phyloP scores from a whole-genome alignment of 1,139 yeast genomes.

The Taiozyma onychis region DNA sequence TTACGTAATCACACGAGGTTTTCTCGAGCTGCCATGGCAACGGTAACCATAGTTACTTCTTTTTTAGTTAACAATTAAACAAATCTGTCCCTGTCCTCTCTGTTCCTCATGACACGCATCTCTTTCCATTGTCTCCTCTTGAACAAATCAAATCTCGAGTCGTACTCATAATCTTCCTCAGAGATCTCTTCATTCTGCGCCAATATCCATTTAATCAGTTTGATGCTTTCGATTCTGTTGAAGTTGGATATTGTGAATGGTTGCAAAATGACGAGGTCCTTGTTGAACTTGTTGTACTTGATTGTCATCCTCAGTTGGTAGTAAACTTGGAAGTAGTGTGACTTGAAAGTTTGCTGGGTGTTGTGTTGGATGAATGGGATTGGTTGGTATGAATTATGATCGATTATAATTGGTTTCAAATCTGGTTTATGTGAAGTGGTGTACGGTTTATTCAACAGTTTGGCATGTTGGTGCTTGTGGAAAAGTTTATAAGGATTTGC shows the following conservation, averaged over 20 bases:
- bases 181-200: conserved; percentile 35
- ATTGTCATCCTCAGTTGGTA: conserved; percentile 47
- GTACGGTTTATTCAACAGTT: conserved; percentile 2
- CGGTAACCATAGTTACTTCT: background rate
- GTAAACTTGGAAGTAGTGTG: conserved; percentile 46
- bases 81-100: conserved; percentile 18
- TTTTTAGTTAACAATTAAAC: conserved; percentile 1
- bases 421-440: conserved; percentile 4
- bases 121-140: conserved; percentile 27
- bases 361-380: conserved; percentile 31
- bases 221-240: conserved; percentile 41
- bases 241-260: conserved; percentile 53
- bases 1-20: background rate
- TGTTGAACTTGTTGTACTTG: conserved; percentile 40
- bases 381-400: conserved; percentile 24
- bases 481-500: conserved; percentile 13
- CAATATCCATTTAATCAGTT: conserved; percentile 45
- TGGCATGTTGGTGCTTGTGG: conserved; percentile 17
- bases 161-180: conserved; percentile 26
- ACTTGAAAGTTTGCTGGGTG: conserved; percentile 39
- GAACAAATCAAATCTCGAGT: conserved; percentile 20
- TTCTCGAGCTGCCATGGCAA: background rate
- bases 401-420: conserved; percentile 25
- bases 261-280: conserved; percentile 37
- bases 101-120: conserved; percentile 17